A percentile compares a stretch with the other conserved stretches of the same genome.
Conservation (phyloP, 441 rosid species). For the Caryocar brasiliense region DNA sequence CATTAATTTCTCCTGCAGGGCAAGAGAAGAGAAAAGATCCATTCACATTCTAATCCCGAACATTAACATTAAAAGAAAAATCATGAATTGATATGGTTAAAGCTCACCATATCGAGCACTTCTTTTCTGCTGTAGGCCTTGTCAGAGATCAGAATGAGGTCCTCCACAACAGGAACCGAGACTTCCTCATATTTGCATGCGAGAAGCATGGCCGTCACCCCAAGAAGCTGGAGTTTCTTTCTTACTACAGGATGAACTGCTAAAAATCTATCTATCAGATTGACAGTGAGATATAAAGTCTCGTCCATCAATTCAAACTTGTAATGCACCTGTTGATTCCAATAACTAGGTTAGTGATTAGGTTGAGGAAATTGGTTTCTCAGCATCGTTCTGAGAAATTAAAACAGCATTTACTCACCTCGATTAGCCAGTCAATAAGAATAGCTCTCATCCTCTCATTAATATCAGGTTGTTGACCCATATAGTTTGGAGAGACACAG, state of each 20-base stretch:
- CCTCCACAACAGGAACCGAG: slow-evolving; percentile 74
- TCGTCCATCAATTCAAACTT: slow-evolving; percentile 83
- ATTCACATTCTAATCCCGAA: background rate
- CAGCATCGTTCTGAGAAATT: background rate
- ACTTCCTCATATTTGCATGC: slow-evolving; percentile 98
- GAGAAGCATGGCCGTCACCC: slow-evolving; percentile 77
- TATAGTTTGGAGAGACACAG: slow-evolving; percentile 53
- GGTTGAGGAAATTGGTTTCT: background rate
- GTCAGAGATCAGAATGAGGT: slow-evolving; percentile 76
- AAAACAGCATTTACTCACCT: slow-evolving; percentile 33
- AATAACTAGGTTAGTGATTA: slow-evolving; percentile 10
- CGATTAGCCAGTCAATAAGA: slow-evolving; percentile 89
- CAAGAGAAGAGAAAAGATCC: background rate
- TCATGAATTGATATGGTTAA: background rate
- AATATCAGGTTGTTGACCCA: slow-evolving; percentile 62
- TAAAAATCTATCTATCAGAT: slow-evolving; percentile 83
- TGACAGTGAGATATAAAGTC: slow-evolving; percentile 85
- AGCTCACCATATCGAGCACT: slow-evolving; percentile 64
- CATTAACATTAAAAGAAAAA: background rate
- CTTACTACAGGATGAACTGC: slow-evolving; percentile 54
- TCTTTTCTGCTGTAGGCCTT: slow-evolving; percentile 72
- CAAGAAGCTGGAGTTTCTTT: slow-evolving; percentile 90
- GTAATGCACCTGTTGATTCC: slow-evolving; percentile 71
- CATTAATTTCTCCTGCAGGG: slow-evolving; percentile 71
- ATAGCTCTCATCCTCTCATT: slow-evolving; percentile 91